Conservation (phyloP, 176 grass and related monocot genomes). For the Cenchrus fungigraminus region DNA sequence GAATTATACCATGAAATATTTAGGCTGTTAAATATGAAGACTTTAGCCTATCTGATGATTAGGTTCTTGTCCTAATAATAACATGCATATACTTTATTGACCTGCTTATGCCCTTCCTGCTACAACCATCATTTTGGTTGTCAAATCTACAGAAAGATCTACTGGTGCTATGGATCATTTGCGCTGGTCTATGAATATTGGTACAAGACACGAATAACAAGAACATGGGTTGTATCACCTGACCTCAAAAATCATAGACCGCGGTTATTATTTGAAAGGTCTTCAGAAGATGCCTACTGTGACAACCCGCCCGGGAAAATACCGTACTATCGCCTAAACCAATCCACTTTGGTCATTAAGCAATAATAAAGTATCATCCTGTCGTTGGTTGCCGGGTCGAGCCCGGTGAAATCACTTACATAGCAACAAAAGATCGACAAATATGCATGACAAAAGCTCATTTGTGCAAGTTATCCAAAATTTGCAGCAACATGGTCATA, state of each 20-base stretch:
- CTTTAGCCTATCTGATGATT: conserved; percentile 2
- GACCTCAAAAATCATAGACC: conserved; percentile 57
- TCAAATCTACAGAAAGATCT: conserved; percentile 59
- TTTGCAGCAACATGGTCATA: too few relatives aligned
- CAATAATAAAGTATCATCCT: too few relatives aligned
- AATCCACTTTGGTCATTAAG: too few relatives aligned
- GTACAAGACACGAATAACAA: conserved; percentile 79
- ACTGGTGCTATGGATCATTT: conserved; percentile 71
- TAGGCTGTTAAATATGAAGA: neutral
- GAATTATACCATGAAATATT: neutral
- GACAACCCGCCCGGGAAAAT: too few relatives aligned
- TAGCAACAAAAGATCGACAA: too few relatives aligned
- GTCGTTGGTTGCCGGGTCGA: too few relatives aligned
- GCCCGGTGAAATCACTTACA: too few relatives aligned
- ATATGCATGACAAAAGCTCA: too few relatives aligned
- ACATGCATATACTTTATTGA: conserved; percentile 15
- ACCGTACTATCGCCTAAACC: too few relatives aligned
- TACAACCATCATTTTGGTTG: conserved; percentile 13
- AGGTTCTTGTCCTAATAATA: neutral
- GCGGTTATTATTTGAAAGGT: conserved; percentile 75
- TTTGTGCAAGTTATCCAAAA: too few relatives aligned
- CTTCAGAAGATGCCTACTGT: conserved; percentile 82
- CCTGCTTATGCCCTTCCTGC: neutral
- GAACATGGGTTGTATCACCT: conserved; percentile 77
- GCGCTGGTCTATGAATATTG: conserved; percentile 84